A percentile compares a stretch with the other conserved stretches of the same genome.
Evolutionary conservation across 805 yeast genomes (phyloP).

Genomic region (Yarrowia sp.): DNA sequence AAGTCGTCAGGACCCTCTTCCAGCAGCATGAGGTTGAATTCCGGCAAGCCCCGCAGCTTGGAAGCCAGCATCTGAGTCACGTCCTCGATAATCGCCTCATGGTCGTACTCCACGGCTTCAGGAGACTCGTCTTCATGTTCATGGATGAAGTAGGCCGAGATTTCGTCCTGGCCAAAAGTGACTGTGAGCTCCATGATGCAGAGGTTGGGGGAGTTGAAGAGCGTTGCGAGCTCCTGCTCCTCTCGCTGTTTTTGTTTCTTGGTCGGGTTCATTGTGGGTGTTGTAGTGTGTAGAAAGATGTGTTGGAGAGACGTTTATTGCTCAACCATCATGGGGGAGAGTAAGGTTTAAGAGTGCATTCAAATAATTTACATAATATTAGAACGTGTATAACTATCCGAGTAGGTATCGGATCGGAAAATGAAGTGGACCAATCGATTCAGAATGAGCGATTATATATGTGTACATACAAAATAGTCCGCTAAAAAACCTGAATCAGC

Average conservation of each 20-base stretch:
- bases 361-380: too few relatives aligned
- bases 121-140: conserved; percentile 12
- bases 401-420: too few relatives aligned
- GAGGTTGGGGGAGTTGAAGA: conserved; percentile 14
- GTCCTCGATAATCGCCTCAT: conserved; percentile 15
- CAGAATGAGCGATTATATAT: too few relatives aligned
- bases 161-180: neutral
- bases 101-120: conserved; percentile 8
- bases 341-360: too few relatives aligned
- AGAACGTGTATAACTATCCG: too few relatives aligned
- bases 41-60: neutral
- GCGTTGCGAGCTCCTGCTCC: conserved; percentile 19
- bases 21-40: neutral
- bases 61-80: conserved; percentile 17
- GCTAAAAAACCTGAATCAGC: too few relatives aligned
- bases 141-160: conserved; percentile 11
- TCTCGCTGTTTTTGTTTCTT: conserved; percentile 11
- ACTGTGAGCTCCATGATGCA: conserved; percentile 20
- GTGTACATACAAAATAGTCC: too few relatives aligned
- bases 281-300: neutral
- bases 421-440: too few relatives aligned
- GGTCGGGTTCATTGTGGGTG: neutral
- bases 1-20: conserved; percentile 4
- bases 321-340: neutral
- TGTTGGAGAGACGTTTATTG: conserved; percentile 30